These are phyloP conservation scores for Pholiota conissans DNA, from an alignment of 768 basidiomycete species.

Conservation along the genomic window DNA sequence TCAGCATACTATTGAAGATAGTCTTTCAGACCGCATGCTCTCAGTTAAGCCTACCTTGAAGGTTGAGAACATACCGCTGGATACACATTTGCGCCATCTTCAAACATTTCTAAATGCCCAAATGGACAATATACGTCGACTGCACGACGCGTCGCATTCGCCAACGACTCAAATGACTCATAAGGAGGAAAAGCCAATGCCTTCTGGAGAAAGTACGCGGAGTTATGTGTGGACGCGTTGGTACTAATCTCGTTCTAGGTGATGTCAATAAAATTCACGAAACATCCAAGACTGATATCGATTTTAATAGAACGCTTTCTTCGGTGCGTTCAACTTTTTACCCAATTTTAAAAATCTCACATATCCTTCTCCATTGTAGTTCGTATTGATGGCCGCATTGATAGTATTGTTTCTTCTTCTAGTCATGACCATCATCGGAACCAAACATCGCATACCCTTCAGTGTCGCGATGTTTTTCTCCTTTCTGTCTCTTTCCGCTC, in stretches of 20 bases:
- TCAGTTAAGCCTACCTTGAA: neutral
- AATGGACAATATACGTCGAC: constrained; percentile 23
- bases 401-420: constrained; percentile 28
- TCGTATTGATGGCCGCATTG: constrained; percentile 29
- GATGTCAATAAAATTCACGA: neutral
- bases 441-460: constrained; percentile 21
- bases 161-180: neutral
- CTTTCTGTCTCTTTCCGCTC: constrained; percentile 28
- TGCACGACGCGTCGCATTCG: constrained; percentile 20
- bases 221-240: neutral
- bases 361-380: constrained; percentile 18
- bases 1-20: neutral
- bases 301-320: neutral
- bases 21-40: neutral
- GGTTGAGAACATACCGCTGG: neutral
- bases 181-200: neutral
- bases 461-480: constrained; percentile 31
- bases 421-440: constrained; percentile 20
- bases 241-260: neutral
- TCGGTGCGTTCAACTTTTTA: neutral
- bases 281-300: neutral
- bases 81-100: constrained; percentile 8
- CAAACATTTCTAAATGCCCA: constrained; percentile 27
- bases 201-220: neutral
- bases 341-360: neutral